These are phyloP conservation scores for Mycena maculata DNA, from an alignment of 768 basidiomycete genomes.

Conservation along the genomic window DNA sequence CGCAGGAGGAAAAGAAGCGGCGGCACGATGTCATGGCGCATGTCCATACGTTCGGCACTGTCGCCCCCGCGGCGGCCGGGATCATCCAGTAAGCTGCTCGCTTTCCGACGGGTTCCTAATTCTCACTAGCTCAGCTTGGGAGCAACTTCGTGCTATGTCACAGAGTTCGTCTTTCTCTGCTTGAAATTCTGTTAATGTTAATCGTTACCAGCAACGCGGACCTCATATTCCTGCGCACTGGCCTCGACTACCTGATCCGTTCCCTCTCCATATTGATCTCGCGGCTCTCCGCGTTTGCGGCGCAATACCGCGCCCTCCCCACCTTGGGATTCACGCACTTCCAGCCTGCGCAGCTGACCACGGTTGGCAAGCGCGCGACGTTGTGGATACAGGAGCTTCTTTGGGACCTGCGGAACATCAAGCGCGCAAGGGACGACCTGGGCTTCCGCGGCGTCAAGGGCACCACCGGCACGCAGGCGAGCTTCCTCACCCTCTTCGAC, in stretches of 20 bases:
- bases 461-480: slow-evolving; percentile 98
- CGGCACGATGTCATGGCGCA: slow-evolving; percentile 99
- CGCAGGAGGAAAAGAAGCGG: slow-evolving; percentile 95
- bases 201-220: slow-evolving; percentile 92
- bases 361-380: slow-evolving; percentile 96
- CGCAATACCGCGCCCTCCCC: slow-evolving; percentile 87
- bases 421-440: slow-evolving; percentile 88
- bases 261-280: slow-evolving; percentile 93
- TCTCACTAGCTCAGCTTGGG: slow-evolving; percentile 70
- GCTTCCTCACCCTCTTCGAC: slow-evolving; percentile 93
- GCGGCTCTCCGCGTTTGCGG: slow-evolving; percentile 86
- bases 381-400: slow-evolving; percentile 98
- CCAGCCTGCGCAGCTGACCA: slow-evolving; percentile 98
- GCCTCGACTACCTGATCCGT: slow-evolving; percentile 82
- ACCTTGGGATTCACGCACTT: slow-evolving; percentile 99
- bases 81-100: slow-evolving; percentile 84
- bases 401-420: slow-evolving; percentile 96
- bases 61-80: slow-evolving; percentile 94
- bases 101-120: neutral
- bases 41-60: slow-evolving; percentile 95
- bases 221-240: slow-evolving; percentile 94
- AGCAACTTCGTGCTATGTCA: slow-evolving; percentile 98
- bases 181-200: slow-evolving; percentile 6
- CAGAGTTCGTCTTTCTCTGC: slow-evolving; percentile 73
- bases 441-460: slow-evolving; percentile 99